These are phyloP conservation scores for Pyrenochaeta sp. DNA, from an alignment of 2,329 filamentous ascomycete species.

Conservation along the genomic window DNA sequence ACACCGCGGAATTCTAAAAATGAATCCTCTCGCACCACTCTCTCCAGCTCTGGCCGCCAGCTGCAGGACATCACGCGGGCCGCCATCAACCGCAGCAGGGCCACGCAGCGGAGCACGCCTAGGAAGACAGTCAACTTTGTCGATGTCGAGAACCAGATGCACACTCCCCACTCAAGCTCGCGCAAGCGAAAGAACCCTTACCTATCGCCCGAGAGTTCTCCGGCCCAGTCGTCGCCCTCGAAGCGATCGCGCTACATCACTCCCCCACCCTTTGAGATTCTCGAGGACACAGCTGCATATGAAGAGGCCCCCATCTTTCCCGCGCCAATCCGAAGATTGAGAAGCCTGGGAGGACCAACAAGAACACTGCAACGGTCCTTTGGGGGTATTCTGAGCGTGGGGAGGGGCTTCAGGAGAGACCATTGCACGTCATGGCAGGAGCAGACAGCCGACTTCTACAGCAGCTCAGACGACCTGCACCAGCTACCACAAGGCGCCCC, in stretches of 20 bases:
- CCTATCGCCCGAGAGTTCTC: constrained; percentile 52
- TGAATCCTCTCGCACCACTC: constrained; percentile 34
- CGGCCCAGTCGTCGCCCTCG: constrained; percentile 53
- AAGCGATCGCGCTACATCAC: constrained; percentile 44
- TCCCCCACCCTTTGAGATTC: constrained; percentile 40
- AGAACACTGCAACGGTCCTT: constrained; percentile 57
- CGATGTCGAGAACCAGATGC: constrained; percentile 39
- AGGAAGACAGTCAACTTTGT: constrained; percentile 52
- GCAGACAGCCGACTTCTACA: constrained; percentile 68
- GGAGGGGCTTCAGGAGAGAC: constrained; percentile 51
- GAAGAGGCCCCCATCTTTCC: constrained; percentile 35
- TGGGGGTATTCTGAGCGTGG: constrained; percentile 52
- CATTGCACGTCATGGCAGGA: constrained; percentile 64
- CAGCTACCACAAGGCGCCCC: constrained; percentile 60
- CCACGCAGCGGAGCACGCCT: constrained; percentile 38
- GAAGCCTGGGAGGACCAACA: constrained; percentile 41
- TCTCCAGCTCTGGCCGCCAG: constrained; percentile 54
- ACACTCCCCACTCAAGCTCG: constrained; percentile 42
- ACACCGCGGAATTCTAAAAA: constrained; percentile 53
- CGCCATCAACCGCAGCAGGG: constrained; percentile 52
- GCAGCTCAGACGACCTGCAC: constrained; percentile 63
- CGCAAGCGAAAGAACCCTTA: constrained; percentile 51
- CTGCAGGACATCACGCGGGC: constrained; percentile 60
- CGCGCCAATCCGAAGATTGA: constrained; percentile 50
- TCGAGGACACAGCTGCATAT: constrained; percentile 39